phyloP scores from a whole-genome alignment of 2,329 filamentous ascomycete species.

The Monilinia aucupariae region DNA sequence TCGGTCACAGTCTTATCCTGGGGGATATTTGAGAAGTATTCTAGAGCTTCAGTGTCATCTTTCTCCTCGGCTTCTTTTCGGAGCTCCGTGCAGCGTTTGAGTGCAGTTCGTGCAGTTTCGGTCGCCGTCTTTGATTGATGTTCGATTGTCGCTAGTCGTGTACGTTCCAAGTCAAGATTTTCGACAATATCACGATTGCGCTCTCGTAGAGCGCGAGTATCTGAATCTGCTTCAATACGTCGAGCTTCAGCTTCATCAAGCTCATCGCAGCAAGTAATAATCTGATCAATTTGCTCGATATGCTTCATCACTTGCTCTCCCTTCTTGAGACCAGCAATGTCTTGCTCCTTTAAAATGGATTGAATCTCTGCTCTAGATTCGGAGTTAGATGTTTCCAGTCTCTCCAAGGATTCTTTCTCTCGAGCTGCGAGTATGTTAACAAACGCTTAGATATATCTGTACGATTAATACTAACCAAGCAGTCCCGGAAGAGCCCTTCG shows the following conservation, averaged over 20 bases:
- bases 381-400: constrained; percentile 37
- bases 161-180: constrained; percentile 44
- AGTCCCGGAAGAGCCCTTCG: constrained; percentile 65
- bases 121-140: constrained; percentile 39
- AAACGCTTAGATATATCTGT: not conserved
- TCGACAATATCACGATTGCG: constrained; percentile 57
- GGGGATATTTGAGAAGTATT: constrained; percentile 42
- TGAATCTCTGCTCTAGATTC: constrained; percentile 41
- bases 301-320: constrained; percentile 48
- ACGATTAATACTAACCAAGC: constrained; percentile 51
- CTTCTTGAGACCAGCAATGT: constrained; percentile 51
- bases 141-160: constrained; percentile 38
- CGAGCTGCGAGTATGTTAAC: constrained; percentile 33
- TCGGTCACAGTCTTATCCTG: constrained; percentile 53
- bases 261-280: constrained; percentile 57
- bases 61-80: constrained; percentile 38
- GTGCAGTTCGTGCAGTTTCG: constrained; percentile 38
- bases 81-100: constrained; percentile 37
- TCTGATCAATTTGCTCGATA: constrained; percentile 54
- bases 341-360: constrained; percentile 49
- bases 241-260: constrained; percentile 66
- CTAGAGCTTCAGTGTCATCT: constrained; percentile 35
- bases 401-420: constrained; percentile 37
- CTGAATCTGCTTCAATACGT: constrained; percentile 76
- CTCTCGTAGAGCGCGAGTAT: constrained; percentile 61